Base-by-base conservation (phyloP, 495 filamentous ascomycete genomes). In the Penicillium taxi region DNA sequence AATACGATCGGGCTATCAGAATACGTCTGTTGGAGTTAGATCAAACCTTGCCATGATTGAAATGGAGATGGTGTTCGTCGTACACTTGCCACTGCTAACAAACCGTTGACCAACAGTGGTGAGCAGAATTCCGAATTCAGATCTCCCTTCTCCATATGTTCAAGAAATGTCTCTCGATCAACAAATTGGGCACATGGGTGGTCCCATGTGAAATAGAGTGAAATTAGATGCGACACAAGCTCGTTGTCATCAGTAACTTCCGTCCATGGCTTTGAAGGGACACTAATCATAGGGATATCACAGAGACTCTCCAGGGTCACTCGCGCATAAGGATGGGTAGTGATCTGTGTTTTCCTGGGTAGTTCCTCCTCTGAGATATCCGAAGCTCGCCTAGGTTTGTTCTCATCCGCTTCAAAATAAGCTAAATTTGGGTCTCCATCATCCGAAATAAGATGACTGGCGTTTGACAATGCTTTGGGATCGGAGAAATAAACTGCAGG, bases 1-100 rank as follows among this genome's bases (percentile, higher is more conserved):
- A 59, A 45, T 3, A 81, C 52, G 6, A 73, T 72, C 1, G 70
- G 53, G 32, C 74, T 67, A 37, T 77, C 63, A 4, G 76, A 73
- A 35, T 63, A 54, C 9, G 41, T 43, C 61, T 65, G 29, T 19
- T 16, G 2, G 11, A 9, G 9, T 44, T 51, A 40, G 17, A 34
- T 26, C n/a, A 18, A 19, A 22, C 15, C 11, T 27, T 38, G 16
- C 5, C 5, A 13, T 9, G n/a, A 9, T 13, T 19, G 16, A 2
- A 6, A 32, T 1, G 26, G 13, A 2, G 25, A 32, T 15, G 19
- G n/a, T 19, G 33, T n/a, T 20, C 26, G 11, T 22, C 56, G 45
- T 62, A 67, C 63, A 43, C 61, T 59, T 39, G 58, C 63, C 37
- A 65, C 41, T 29, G 63, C 46, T 32, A 67, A 37, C n/a, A 67